Percentiles rank a stretch among this genome's conserved stretches.
Conservation (phyloP, 495 filamentous ascomycete species). For the Arthonia radiata region DNA sequence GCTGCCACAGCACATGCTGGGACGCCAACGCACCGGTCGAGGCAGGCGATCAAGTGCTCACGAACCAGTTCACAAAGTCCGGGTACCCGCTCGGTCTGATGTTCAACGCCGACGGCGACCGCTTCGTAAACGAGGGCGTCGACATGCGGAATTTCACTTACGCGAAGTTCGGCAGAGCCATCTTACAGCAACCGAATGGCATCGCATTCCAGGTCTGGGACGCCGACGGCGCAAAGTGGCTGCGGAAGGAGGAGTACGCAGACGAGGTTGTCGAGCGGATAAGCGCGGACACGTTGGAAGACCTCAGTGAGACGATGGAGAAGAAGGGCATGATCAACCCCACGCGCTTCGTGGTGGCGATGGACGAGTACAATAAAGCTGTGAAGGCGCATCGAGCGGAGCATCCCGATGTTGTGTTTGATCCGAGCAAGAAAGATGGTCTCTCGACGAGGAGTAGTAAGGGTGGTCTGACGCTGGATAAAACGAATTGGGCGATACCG, state of each 20-base stretch:
- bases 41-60: constrained; percentile 23
- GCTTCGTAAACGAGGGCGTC: constrained; percentile 36
- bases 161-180: no score
- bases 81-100: constrained; percentile 41
- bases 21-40: constrained; percentile 28
- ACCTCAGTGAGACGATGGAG: constrained; percentile 23
- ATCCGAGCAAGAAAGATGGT: no score
- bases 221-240: constrained; percentile 17
- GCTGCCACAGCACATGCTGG: constrained; percentile 36
- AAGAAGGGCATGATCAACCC: constrained; percentile 18
- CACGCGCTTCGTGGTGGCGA: no score
- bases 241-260: constrained; percentile 32
- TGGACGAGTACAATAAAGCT: no score
- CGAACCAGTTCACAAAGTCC: constrained; percentile 41
- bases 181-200: no score
- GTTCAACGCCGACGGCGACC: constrained; percentile 27
- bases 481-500: constrained; percentile 46
- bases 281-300: constrained; percentile 20
- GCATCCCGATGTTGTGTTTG: no score
- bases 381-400: no score
- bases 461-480: no score
- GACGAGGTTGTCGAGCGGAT: constrained; percentile 27
- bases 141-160: no score
- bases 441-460: no score
- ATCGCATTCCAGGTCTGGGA: constrained; percentile 41